phyloP scores from a whole-genome alignment of 768 basidiomycete species.

The Rhodosporidiobolus odoratus region DNA sequence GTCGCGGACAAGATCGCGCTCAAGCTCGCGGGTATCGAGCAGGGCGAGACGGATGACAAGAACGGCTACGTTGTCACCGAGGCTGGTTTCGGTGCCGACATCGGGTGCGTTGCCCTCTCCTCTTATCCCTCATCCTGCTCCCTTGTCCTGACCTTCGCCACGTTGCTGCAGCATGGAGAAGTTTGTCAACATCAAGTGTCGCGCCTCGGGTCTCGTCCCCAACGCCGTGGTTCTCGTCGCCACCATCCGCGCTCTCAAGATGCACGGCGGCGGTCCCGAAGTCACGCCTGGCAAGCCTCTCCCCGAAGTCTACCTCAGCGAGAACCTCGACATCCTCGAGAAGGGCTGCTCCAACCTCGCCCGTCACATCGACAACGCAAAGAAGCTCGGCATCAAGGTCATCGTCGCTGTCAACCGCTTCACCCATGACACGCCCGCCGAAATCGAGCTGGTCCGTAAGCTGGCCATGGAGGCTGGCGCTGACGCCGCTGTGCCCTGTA shows the following conservation, averaged over 20 bases:
- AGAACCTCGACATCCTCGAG: conserved; percentile 79
- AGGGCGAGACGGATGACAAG: conserved; percentile 72
- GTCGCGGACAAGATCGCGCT: conserved; percentile 94
- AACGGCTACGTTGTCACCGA: conserved; percentile 96
- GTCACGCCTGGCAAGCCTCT: conserved; percentile 93
- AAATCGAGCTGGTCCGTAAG: conserved; percentile 75
- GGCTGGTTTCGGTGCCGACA: conserved; percentile 97
- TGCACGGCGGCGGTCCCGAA: conserved; percentile 97
- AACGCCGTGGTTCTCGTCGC: conserved; percentile 95
- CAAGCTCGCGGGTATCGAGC: conserved; percentile 91
- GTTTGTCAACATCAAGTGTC: conserved; percentile 99
- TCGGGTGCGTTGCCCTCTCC: conserved; percentile 54
- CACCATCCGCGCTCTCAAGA: conserved; percentile 94
- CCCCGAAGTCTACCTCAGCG: conserved; percentile 86
- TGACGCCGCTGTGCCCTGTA: conserved; percentile 89
- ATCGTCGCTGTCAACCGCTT: conserved; percentile 94
- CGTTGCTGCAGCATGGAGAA: conserved; percentile 68
- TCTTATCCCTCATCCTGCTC: neutral
- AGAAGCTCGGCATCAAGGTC: conserved; percentile 94
- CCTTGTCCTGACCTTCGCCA: neutral
- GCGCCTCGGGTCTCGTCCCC: conserved; percentile 82
- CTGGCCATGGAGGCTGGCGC: conserved; percentile 78
- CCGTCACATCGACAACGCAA: conserved; percentile 88
- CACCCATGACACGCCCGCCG: conserved; percentile 82
- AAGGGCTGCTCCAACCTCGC: conserved; percentile 88